These are phyloP conservation scores for Skeletonema tropicum DNA, from an alignment of 108 stramenopile genomes.

Conservation along the genomic window DNA sequence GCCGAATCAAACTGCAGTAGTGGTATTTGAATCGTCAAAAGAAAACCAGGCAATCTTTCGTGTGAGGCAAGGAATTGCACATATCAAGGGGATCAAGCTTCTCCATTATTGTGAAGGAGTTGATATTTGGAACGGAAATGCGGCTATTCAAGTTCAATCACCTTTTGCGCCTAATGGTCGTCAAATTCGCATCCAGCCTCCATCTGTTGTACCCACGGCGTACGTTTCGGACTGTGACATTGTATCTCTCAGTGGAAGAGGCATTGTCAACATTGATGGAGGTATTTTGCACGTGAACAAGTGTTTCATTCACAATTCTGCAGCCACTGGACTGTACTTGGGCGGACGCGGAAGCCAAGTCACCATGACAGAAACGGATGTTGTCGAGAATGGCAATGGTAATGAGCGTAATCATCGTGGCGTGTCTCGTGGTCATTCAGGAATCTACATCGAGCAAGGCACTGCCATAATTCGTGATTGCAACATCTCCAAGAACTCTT, in stretches of 20 bases:
- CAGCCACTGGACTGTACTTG: slow-evolving; percentile 84
- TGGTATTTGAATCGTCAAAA: slow-evolving; percentile 57
- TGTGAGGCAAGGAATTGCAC: slow-evolving; percentile 61
- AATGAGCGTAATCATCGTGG: slow-evolving; percentile 59
- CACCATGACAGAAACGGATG: slow-evolving; percentile 59
- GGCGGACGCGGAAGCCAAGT: slow-evolving; percentile 69
- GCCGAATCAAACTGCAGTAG: slow-evolving; percentile 43
- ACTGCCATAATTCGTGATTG: slow-evolving; percentile 65
- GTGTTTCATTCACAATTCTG: slow-evolving; percentile 76
- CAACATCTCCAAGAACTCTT: slow-evolving; percentile 73
- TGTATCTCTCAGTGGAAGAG: slow-evolving; percentile 67
- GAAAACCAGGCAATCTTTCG: slow-evolving; percentile 71
- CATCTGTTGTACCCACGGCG: slow-evolving; percentile 46
- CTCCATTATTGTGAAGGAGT: slow-evolving; percentile 57
- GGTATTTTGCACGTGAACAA: slow-evolving; percentile 50
- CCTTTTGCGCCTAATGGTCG: slow-evolving; percentile 47
- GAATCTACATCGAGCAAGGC: slow-evolving; percentile 84
- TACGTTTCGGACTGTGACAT: slow-evolving; percentile 61
- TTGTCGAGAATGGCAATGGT: slow-evolving; percentile 75
- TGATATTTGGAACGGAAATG: slow-evolving; percentile 90
- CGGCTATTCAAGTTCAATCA: slow-evolving; percentile 80
- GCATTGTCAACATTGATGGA: slow-evolving; percentile 82
- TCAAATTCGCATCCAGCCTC: slow-evolving; percentile 30
- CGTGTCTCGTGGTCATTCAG: slow-evolving; percentile 78
- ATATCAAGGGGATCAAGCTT: slow-evolving; percentile 56